Base-by-base conservation (phyloP, 495 filamentous ascomycete genomes). In the Penicillium paradoxum region DNA sequence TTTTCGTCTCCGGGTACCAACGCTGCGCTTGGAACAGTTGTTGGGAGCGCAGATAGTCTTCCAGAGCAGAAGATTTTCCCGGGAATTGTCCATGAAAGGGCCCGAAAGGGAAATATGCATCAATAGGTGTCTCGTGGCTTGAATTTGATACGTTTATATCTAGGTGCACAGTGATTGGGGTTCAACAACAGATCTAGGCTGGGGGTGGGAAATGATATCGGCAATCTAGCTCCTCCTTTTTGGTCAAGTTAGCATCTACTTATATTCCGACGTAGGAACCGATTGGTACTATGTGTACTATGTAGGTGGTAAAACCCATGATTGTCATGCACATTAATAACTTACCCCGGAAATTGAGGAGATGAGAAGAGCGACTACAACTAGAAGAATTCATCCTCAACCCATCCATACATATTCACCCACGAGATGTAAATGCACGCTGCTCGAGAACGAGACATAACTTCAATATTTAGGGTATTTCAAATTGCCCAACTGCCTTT, bases 401-500 rank as follows among this genome's bases (percentile, higher is more conserved):
- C 19, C 24, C 17, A 34, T 32, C 11, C 32, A 18, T 49, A 11
- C 29, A 11, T 11, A 32, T 7, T 39, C 6, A 47, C 15, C n/a
- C 42, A 25, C 37, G 3, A 27, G 22, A 40, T 8, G 29, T 27
- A 18, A 39, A 54, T 55, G 38, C 53, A 55, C 36, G 45, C 45
- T 25, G 19, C 15, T 25, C 32, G 15, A 18, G 9, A 48, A 36
- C 41, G 37, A 9, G 24, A 47, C 25, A 54, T 27, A 27, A 34
- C 34, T 43, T 6, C 40, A 7, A 29, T 29, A 8, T 44, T 17
- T 0, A 53, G 22, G 6, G 18, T 25, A 9, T 3, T 44, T 72
- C 59, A 93, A 55, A 87, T 73, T n/a, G 85, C 89, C 90, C 89
- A 95, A 63, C 88, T 92, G 42, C 89, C 90, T 64, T 82, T 80